phyloP scores from a whole-genome alignment of 495 filamentous ascomycete species.

The Penicillium egyptiacum region DNA sequence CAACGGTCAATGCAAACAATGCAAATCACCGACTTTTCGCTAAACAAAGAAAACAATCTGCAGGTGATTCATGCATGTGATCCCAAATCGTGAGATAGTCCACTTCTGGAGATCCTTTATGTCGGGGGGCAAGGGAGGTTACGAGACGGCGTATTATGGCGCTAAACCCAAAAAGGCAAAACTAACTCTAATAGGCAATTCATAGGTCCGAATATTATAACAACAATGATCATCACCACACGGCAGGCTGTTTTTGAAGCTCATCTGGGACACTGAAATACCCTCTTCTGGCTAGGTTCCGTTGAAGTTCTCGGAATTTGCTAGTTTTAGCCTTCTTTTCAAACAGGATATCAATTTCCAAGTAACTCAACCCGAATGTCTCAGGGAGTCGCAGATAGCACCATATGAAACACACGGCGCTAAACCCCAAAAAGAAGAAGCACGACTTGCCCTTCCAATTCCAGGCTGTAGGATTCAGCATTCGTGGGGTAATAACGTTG shows the following conservation, averaged over 20 bases:
- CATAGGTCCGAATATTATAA: too few relatives aligned
- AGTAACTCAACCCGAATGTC: not conserved
- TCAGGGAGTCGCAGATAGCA: not conserved
- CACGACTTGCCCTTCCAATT: slow-evolving; percentile 42
- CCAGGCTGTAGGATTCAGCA: slow-evolving; percentile 41
- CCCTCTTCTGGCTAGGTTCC: not conserved
- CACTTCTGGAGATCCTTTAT: too few relatives aligned
- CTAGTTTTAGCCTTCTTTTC: not conserved
- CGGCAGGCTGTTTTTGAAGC: not conserved
- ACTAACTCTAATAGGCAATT: too few relatives aligned
- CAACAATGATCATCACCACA: not conserved
- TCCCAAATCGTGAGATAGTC: too few relatives aligned
- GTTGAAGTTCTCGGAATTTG: not conserved
- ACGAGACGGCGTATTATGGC: too few relatives aligned
- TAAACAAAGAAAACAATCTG: too few relatives aligned
- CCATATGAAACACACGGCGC: slow-evolving; percentile 31
- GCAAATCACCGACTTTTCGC: too few relatives aligned
- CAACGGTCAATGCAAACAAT: too few relatives aligned
- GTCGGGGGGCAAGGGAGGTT: too few relatives aligned
- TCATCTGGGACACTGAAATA: not conserved
- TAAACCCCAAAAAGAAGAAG: slow-evolving; percentile 37
- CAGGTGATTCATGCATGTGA: too few relatives aligned
- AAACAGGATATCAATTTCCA: not conserved
- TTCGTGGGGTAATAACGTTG: slow-evolving; percentile 33
- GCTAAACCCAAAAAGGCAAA: too few relatives aligned